Evolutionary conservation across 192 early-diverging fungal species (phyloP), one percentile per base, ranked within the genome.

Genomic region (Linnemannia hyalina): DNA sequence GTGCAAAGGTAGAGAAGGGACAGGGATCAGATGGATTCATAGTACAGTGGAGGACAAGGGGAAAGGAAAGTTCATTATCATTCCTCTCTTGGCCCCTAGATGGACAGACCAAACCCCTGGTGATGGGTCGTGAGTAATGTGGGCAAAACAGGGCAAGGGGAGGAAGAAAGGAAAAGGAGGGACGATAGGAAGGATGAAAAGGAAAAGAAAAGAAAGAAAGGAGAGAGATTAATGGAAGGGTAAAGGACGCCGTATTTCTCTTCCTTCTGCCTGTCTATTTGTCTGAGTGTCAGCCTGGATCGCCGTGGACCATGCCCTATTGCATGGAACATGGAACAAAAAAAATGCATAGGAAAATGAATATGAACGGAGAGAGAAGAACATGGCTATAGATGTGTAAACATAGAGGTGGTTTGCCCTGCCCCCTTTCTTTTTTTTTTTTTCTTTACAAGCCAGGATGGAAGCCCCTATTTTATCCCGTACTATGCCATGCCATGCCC

Each of bases 281-380:
- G 49, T 52, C 49, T 52, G 16, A 20, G 49, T 52, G 49, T 52
- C 49, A 52, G 49, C 49, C 49, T 52, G 49, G 18, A 52, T 1
- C 49, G 49, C 23, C 29, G 60, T 65, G 60, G 60, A 52, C 49
- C 49, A 52, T 52, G 49, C 49, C 49, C 49, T 52, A 36, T 36
- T 70, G 38, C 68, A 57, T 57, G 55, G 55, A 57, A 20, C 68
- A 57, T 57, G 55, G 55, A 57, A 52, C 49, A 52, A 52, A 52
- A 52, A 52, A 52, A 52, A 18, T 52, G 49, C 20, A 22, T 52
- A 52, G 49, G 49, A 52, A 16, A 52, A 52, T 52, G 47, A 49
- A 18, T 49, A 49, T 49, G 49, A 52, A 29, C 4, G 38, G 38
- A 20, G 4, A 49, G 16, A 18, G 16, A 49, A 46, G n/a, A 11